These are phyloP conservation scores for Inga leiocalycina DNA, from an alignment of 306 rosid species.

Conservation along the genomic window DNA sequence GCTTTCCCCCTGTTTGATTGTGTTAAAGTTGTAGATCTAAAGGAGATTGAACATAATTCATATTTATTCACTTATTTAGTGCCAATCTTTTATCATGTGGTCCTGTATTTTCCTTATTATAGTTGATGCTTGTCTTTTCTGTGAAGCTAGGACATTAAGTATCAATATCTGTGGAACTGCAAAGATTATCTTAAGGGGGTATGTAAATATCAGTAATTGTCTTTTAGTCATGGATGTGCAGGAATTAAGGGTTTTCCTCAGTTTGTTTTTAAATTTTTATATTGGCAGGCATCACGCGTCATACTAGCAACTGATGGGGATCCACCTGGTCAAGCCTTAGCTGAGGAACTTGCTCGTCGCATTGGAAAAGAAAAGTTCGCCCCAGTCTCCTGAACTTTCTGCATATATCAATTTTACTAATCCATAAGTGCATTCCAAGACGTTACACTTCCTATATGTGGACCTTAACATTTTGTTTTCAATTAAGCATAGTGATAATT, in stretches of 20 bases:
- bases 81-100: conserved; percentile 16
- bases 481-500: not conserved
- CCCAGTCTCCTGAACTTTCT: conserved; percentile 23
- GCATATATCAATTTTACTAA: conserved; percentile 8
- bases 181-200: conserved; percentile 77
- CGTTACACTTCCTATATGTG: not conserved
- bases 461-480: conserved; percentile 8
- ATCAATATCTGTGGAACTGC: conserved; percentile 96
- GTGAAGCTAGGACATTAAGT: conserved; percentile 92
- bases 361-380: conserved; percentile 87
- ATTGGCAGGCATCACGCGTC: conserved; percentile 80
- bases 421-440: conserved; percentile 15
- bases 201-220: conserved; percentile 24
- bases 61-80: conserved; percentile 16
- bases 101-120: conserved; percentile 25
- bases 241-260: not conserved
- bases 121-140: conserved; percentile 62
- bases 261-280: conserved; percentile 28
- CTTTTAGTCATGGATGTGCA: conserved; percentile 26
- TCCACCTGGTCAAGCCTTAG: conserved; percentile 94
- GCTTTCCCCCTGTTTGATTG: not conserved
- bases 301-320: conserved; percentile 97
- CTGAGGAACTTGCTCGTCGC: conserved; percentile 99
- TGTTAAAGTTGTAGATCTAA: not conserved
- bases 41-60: not conserved